A percentile compares a stretch with the other conserved stretches of the same genome.
Conservation (phyloP, 495 filamentous ascomycete species). For the Parathielavia appendiculata region DNA sequence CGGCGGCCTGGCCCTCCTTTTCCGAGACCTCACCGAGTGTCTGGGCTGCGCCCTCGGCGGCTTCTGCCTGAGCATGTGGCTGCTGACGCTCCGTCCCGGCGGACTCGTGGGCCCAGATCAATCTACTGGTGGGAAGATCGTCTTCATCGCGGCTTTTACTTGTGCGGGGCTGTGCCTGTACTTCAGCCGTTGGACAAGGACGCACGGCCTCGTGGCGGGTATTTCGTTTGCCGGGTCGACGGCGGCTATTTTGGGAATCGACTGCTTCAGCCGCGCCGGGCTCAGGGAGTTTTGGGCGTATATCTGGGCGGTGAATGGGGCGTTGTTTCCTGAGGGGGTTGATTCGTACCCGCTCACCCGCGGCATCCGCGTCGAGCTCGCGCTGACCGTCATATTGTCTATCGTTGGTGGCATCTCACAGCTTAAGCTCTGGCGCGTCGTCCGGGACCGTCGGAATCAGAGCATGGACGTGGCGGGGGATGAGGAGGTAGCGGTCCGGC, state of each 20-base stretch:
- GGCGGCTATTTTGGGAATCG: slow-evolving; percentile 72
- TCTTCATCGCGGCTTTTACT: slow-evolving; percentile 71
- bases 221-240: slow-evolving; percentile 82
- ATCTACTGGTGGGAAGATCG: slow-evolving; percentile 51
- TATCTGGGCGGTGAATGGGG: slow-evolving; percentile 77
- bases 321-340: slow-evolving; percentile 70
- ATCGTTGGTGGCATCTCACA: slow-evolving; percentile 77
- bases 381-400: slow-evolving; percentile 66
- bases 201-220: slow-evolving; percentile 67
- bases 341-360: slow-evolving; percentile 80
- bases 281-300: slow-evolving; percentile 96
- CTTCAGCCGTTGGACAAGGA: slow-evolving; percentile 72
- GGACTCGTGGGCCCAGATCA: slow-evolving; percentile 57
- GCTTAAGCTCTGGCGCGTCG: slow-evolving; percentile 80
- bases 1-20: slow-evolving; percentile 69
- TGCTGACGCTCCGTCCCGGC: slow-evolving; percentile 70
- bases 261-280: slow-evolving; percentile 84
- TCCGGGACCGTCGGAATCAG: slow-evolving; percentile 63
- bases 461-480: slow-evolving; percentile 53
- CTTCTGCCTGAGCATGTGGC: slow-evolving; percentile 87
- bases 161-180: slow-evolving; percentile 63
- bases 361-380: slow-evolving; percentile 81
- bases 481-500: slow-evolving; percentile 51
- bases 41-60: slow-evolving; percentile 84
- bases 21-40: slow-evolving; percentile 81